A percentile compares a stretch with the other conserved stretches of the same genome.
Conservation (phyloP, 2,329 filamentous ascomycete genomes). For the Fusarium sp. region DNA sequence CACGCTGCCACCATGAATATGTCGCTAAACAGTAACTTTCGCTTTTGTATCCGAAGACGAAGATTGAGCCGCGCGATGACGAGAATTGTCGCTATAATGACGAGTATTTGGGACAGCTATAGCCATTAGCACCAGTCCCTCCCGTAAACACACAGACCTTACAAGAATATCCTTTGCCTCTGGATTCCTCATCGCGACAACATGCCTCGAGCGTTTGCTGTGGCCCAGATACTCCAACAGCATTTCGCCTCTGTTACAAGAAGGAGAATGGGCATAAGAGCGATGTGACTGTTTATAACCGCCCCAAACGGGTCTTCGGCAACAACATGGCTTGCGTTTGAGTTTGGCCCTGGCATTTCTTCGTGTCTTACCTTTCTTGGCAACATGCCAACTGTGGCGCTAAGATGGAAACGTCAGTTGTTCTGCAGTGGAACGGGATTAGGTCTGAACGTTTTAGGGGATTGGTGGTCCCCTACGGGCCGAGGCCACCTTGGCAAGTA, state of each 20-base stretch:
- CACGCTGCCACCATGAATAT: conserved; percentile 32
- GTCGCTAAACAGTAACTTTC: conserved; percentile 22
- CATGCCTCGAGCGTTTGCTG: not conserved
- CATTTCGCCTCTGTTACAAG: not conserved
- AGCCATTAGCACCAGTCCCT: not conserved
- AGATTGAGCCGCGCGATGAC: conserved; percentile 30
- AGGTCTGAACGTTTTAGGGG: not conserved
- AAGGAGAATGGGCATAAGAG: not conserved
- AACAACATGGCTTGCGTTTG: not conserved
- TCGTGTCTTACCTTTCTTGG: not conserved
- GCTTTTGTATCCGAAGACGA: conserved; percentile 22
- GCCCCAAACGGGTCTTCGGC: not conserved
- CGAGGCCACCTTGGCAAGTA: not conserved
- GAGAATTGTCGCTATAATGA: conserved; percentile 19
- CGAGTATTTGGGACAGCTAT: conserved; percentile 15
- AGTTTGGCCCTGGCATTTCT: not conserved
- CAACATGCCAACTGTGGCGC: conserved; percentile 8
- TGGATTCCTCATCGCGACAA: not conserved
- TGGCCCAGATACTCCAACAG: not conserved
- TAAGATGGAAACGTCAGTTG: not conserved
- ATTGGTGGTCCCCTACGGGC: not conserved
- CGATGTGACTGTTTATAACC: not conserved
- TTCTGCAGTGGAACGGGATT: accelerated
- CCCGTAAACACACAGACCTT: accelerated
- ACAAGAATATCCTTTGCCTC: conserved; percentile 1